These are phyloP conservation scores for Symmetrospora coprosmae DNA, from an alignment of 768 basidiomycete species.

Conservation along the genomic window DNA sequence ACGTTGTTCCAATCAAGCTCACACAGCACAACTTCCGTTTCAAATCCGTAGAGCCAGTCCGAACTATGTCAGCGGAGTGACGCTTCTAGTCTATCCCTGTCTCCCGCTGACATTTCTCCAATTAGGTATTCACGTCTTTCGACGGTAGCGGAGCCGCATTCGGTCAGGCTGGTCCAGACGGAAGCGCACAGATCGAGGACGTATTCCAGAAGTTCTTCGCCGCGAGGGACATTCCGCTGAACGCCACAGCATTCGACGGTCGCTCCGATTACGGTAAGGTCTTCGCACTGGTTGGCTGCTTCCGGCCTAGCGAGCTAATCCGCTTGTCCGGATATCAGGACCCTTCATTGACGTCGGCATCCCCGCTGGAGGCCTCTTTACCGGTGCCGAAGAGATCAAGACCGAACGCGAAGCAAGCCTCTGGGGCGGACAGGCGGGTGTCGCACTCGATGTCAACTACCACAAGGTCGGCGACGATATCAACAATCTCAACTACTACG, in stretches of 20 bases:
- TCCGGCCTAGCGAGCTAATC: too few relatives aligned
- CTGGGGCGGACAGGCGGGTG: constrained; percentile 1
- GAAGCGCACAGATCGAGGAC: not conserved
- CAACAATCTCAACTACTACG: constrained; percentile 3
- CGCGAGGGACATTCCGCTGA: not conserved
- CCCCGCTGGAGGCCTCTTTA: constrained; percentile 6
- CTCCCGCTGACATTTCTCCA: too few relatives aligned
- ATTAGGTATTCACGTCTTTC: not conserved
- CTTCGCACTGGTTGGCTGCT: not conserved
- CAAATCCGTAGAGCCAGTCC: too few relatives aligned
- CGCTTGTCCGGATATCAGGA: not conserved
- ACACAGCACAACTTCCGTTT: too few relatives aligned
- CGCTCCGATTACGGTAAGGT: constrained; percentile 7
- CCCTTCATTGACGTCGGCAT: constrained; percentile 15
- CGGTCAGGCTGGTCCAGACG: not conserved
- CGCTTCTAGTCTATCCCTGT: too few relatives aligned
- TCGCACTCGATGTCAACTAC: not conserved
- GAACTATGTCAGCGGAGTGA: too few relatives aligned
- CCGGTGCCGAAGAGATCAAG: constrained; percentile 11
- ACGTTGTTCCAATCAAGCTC: too few relatives aligned
- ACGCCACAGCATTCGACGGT: constrained; percentile 5
- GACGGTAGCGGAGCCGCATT: not conserved
- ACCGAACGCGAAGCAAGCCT: not conserved
- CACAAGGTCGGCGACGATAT: constrained; percentile 13
- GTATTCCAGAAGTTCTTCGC: constrained; percentile 1